Conservation (phyloP, 371 early-diverging fungal species). For the Circinella minor region DNA sequence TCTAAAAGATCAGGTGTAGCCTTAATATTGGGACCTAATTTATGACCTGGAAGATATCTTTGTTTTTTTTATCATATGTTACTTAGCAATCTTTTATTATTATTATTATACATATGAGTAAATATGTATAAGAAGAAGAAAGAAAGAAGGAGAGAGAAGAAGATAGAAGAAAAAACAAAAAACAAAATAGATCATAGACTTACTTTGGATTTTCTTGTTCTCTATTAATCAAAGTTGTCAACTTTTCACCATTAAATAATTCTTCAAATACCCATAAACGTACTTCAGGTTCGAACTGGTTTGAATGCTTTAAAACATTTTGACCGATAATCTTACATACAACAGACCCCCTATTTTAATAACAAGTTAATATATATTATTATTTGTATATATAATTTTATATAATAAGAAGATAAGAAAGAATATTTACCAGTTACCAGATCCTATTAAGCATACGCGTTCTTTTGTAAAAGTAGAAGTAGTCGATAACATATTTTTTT, state of each 20-base stretch:
- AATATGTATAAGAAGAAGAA: no score
- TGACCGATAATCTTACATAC: conserved; percentile 93
- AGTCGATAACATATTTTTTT: conserved; percentile 8
- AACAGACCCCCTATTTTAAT: conserved; percentile 84
- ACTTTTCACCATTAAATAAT: conserved; percentile 77
- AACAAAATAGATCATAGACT: neutral
- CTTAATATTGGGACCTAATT: conserved; percentile 87
- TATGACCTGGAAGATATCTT: conserved; percentile 80
- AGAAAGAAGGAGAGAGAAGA: no score
- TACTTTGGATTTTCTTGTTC: conserved; percentile 94
- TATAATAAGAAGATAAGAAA: neutral
- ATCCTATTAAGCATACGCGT: conserved; percentile 90
- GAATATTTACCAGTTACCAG: conserved; percentile 85
- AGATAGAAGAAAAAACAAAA: no score
- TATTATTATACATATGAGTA: no score
- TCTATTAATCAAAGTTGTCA: conserved; percentile 96
- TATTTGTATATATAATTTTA: conserved; percentile 10
- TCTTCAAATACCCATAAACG: conserved; percentile 98
- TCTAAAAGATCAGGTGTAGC: conserved; percentile 80
- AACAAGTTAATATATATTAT: neutral
- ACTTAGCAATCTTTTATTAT: no score
- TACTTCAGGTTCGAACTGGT: conserved; percentile 80
- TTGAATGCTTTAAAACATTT: conserved; percentile 72
- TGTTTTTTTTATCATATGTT: neutral
- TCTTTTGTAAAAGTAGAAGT: conserved; percentile 48